Percentiles rank a stretch among this genome's conserved stretches.
phyloP scores from a whole-genome alignment of 306 rosid genomes.

The Purshia tridentata region DNA sequence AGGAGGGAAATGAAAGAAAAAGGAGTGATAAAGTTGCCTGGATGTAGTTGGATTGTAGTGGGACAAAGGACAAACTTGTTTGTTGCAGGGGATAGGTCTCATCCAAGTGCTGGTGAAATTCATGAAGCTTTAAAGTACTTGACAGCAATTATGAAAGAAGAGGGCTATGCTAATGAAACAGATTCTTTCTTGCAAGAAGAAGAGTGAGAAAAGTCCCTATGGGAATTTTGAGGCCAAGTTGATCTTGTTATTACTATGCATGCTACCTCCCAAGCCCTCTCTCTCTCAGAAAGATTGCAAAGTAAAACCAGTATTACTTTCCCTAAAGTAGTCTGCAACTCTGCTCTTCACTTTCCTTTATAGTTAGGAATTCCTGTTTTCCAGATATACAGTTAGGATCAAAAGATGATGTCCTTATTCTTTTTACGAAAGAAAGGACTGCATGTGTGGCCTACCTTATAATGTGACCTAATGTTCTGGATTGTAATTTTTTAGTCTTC shows the following conservation, averaged over 20 bases:
- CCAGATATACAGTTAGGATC: too few relatives aligned
- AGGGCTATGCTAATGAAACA: constrained; percentile 18
- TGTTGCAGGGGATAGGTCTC: constrained; percentile 56
- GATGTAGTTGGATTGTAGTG: constrained; percentile 69
- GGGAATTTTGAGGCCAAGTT: neutral
- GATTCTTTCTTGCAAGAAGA: constrained; percentile 17
- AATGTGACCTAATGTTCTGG: too few relatives aligned
- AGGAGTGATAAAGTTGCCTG: constrained; percentile 65
- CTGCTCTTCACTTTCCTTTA: too few relatives aligned
- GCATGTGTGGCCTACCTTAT: too few relatives aligned
- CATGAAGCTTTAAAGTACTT: constrained; percentile 40
- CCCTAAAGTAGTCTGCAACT: neutral
- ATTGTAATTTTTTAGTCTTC: too few relatives aligned
- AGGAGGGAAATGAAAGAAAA: constrained; percentile 64
- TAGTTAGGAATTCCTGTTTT: too few relatives aligned
- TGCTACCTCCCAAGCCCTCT: neutral
- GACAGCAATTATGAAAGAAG: constrained; percentile 46
- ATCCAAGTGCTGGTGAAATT: constrained; percentile 45
- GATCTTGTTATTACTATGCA: neutral
- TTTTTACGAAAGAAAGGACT: too few relatives aligned
- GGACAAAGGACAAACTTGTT: constrained; percentile 49
- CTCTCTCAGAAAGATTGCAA: neutral
- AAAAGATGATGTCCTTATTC: too few relatives aligned
- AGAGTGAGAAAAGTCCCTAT: constrained; percentile 6
- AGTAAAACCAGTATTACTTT: neutral